Percentiles rank a stretch among this genome's conserved stretches.
Evolutionary conservation across 768 basidiomycete genomes (phyloP).

Genomic region (Tricholoma terreum): DNA sequence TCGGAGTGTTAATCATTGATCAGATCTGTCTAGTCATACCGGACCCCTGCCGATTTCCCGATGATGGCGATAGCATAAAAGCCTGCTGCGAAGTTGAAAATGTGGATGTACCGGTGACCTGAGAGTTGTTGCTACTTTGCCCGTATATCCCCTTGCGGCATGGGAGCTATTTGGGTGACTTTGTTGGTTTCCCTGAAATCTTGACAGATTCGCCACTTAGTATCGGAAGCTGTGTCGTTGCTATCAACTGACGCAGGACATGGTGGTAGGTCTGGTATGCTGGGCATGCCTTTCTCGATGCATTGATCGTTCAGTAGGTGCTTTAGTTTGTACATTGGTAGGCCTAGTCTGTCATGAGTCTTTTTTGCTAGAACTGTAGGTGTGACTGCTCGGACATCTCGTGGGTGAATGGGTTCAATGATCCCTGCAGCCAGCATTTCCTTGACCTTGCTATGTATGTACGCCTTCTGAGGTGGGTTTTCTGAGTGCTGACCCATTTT

Average conservation of each 20-base stretch:
- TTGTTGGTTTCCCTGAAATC: slow-evolving; percentile 35
- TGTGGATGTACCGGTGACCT: too few relatives aligned
- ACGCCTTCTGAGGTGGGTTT: slow-evolving; percentile 29
- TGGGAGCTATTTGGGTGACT: slow-evolving; percentile 23
- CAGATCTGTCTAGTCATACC: too few relatives aligned
- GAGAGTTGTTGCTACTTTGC: too few relatives aligned
- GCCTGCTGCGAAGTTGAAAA: too few relatives aligned
- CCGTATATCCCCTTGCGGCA: too few relatives aligned
- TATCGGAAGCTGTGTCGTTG: background rate
- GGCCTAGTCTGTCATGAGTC: slow-evolving; percentile 20
- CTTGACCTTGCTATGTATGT: slow-evolving; percentile 27
- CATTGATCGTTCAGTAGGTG: slow-evolving; percentile 33
- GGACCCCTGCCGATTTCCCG: too few relatives aligned
- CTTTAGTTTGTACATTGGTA: slow-evolving; percentile 32
- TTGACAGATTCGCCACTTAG: slow-evolving; percentile 36
- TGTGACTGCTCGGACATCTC: too few relatives aligned
- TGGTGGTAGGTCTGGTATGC: background rate
- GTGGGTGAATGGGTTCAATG: slow-evolving; percentile 28
- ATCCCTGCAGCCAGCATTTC: slow-evolving; percentile 34
- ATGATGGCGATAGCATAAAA: too few relatives aligned
- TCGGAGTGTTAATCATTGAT: too few relatives aligned
- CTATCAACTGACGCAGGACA: background rate
- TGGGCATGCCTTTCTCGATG: slow-evolving; percentile 6
- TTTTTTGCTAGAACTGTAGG: too few relatives aligned
- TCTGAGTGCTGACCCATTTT: slow-evolving; percentile 30